Evolutionary conservation across 2,329 filamentous ascomycete genomes (phyloP).

Genomic region (Cadophora sp.): DNA sequence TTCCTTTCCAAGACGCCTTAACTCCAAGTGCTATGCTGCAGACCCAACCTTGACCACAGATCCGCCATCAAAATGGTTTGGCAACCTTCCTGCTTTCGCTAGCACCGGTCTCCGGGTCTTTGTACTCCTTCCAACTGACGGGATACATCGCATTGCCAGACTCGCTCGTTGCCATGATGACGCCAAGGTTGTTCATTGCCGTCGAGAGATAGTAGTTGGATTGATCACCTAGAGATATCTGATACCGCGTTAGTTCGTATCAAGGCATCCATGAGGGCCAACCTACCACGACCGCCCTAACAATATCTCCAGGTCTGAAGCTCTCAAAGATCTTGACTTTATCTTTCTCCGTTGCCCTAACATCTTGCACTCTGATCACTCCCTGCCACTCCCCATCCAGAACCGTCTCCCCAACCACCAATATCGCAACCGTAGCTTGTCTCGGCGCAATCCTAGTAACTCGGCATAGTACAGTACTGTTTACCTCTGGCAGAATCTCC

Average conservation of each 20-base stretch:
- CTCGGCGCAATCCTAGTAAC: conserved; percentile 86
- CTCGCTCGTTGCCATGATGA: conserved; percentile 91
- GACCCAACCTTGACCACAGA: background rate
- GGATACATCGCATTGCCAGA: conserved; percentile 90
- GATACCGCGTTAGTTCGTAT: conserved; percentile 49
- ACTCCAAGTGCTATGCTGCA: conserved; percentile 23
- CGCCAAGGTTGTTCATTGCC: conserved; percentile 87
- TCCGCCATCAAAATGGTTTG: conserved; percentile 72
- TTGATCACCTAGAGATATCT: conserved; percentile 92
- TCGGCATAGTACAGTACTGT: conserved; percentile 80
- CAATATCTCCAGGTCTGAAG: conserved; percentile 91
- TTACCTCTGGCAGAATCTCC: conserved; percentile 82
- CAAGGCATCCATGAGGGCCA: background rate
- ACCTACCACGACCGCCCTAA: conserved; percentile 78
- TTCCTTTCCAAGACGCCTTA: conserved; percentile 14
- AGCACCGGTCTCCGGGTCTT: conserved; percentile 78
- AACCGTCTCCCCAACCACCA: conserved; percentile 77
- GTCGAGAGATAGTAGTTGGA: conserved; percentile 95
- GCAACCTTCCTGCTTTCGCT: conserved; percentile 90
- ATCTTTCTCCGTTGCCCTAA: conserved; percentile 94
- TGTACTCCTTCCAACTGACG: conserved; percentile 94
- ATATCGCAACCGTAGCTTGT: conserved; percentile 85
- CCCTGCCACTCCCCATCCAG: conserved; percentile 84
- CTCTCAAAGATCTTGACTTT: conserved; percentile 89
- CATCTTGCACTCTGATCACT: conserved; percentile 86